Evolutionary conservation across 805 yeast genomes (phyloP), one percentile per base, ranked within the genome.

Genomic region (Candida quercuum): DNA sequence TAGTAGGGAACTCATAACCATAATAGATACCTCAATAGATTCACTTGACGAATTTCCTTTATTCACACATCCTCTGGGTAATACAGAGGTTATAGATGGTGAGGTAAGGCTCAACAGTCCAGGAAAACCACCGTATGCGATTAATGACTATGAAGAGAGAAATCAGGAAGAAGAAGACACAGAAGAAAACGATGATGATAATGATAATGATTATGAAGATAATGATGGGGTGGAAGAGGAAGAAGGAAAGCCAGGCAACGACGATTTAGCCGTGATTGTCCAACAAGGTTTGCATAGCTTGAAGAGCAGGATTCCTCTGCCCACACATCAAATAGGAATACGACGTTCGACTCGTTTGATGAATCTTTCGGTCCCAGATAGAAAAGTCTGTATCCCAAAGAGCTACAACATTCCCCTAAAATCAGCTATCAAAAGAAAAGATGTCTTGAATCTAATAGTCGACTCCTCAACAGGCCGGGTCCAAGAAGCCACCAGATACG

Each of bases 401-500:
- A 48, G 37, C 15, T 12, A 44, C 6, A 35, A 37, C 5, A 30
- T 28, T 12, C 23, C 15, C 5, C 14, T 51, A 22, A 43, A 36
- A 28, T 41, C 56, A 3, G 40, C 39, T 3, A 40, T 54, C 12
- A 53, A 42, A 28, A 18, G 23, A 8, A 35, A 28, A 21, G 24
- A 23, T 9, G 24, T 28, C 5, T 42, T 53, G 23, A 76, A 76
- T 33, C 66, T 70, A 47, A 59, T 78, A 32, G 84, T 80, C 22
- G 81, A 78, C 45, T 69, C 84, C 6, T 72, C 77, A 51, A 76
- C 79, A 27, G 84, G 85, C 0, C 63, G 63, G 39, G 49, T 76
- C 13, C 71, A 69, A 45, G 86, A 80, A 49, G 85, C 86, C 9
- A 79, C 86, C 3, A 72, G 69, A 46, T 79, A 74, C 56, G 87